Evolutionary conservation across 176 grass and related monocot species (phyloP).

Genomic region (Ampelocalamus luodianensis): DNA sequence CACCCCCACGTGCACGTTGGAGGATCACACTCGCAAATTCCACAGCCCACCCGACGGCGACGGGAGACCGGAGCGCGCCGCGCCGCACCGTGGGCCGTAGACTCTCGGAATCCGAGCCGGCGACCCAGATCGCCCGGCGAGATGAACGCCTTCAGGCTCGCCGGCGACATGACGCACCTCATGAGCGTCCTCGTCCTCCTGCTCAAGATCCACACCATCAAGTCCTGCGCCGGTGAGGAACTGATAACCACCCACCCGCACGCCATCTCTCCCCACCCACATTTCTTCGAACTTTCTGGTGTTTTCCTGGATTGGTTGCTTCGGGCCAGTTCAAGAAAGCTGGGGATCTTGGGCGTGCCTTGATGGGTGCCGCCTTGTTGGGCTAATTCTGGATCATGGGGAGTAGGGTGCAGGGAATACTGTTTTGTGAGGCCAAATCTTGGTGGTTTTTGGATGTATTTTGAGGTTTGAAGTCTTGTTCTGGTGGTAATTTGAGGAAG

Average conservation of each 20-base stretch:
- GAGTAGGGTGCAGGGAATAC: neutral
- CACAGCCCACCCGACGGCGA: neutral
- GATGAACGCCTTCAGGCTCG: constrained; percentile 75
- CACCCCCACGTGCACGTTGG: neutral
- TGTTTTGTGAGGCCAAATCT: neutral
- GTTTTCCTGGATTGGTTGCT: neutral
- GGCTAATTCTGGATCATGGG: neutral
- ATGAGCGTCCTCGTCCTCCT: constrained; percentile 71
- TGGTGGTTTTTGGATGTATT: neutral
- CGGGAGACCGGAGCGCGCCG: neutral
- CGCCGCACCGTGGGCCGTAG: neutral
- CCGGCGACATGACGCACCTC: constrained; percentile 75
- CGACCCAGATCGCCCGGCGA: neutral
- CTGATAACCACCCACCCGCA: neutral
- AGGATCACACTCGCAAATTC: neutral
- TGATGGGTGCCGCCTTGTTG: neutral
- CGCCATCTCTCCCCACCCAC: neutral
- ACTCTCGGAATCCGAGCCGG: neutral
- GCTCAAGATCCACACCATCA: constrained; percentile 82
- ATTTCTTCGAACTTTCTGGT: neutral
- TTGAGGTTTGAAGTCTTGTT: neutral
- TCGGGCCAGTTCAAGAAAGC: neutral
- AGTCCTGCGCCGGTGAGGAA: constrained; percentile 65
- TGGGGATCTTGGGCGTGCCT: neutral
- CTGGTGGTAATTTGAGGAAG: neutral